Base-by-base conservation (phyloP, 805 yeast species). In the Brettanomyces sp. region DNA sequence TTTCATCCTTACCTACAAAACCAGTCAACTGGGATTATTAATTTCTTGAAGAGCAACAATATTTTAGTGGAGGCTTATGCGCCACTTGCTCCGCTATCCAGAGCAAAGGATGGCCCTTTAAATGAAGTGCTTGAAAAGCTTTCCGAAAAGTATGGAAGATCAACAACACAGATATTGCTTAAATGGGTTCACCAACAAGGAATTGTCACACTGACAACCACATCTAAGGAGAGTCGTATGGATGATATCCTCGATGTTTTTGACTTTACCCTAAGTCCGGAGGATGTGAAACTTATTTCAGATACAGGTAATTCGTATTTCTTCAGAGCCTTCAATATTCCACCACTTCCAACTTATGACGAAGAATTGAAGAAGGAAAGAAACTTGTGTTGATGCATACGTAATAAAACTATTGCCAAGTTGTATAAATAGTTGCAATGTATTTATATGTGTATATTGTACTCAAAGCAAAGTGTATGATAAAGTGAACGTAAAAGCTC, bases 1-100 rank as follows among this genome's bases (percentile, higher is more conserved):
- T 80, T 67, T 60, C 80, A 76, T 58, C 80, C 86, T 0, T 76
- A 77, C 56, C 68, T 80, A 52, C 85, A 79, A 53, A 64, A 70
- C 49, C 85, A 81, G 57, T 66, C 81, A 2, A 74, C 77, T 1
- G 82, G 77, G 3, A 67, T 74, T 30, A 49, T 62, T 35, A 62
- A 68, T 6, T 74, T 57, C 51, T 56, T 64, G 30, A 56, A 59
- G 36, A 49, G 62, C 25, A 51, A 72, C 48, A 56, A 49, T 21
- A 70, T 72, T 43, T 50, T 63, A 30, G 53, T 70, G 9, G 73
- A 72, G 54, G 76, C 74, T 2, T 74, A 72, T 56, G 68, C 68
- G 14, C 75, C 78, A 3, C 60, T 73, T 45, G 65, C 69, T 32
- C 74, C 78, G 2, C 56, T 74, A 42, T 62, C 67, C 42, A 64